These are phyloP conservation scores for Syncephalastrum monosporum DNA, from an alignment of 371 early-diverging fungal genomes.

Conservation along the genomic window DNA sequence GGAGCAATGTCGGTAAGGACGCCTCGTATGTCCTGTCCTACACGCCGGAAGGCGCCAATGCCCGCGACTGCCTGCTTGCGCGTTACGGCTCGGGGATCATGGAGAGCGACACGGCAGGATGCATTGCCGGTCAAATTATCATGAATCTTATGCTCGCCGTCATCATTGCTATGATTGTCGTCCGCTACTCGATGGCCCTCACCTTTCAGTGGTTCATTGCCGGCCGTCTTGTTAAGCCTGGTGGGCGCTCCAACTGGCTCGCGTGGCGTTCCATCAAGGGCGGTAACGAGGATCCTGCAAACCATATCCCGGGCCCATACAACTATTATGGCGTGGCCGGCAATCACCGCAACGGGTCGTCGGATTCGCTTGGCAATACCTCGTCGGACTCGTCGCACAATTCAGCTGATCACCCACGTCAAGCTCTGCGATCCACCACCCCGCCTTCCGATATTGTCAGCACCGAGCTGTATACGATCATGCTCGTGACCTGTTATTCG, in stretches of 20 bases:
- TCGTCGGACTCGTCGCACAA: slow-evolving; percentile 1
- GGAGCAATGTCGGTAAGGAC: slow-evolving; percentile 35
- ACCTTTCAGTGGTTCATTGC: slow-evolving; percentile 62
- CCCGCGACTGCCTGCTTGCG: slow-evolving; percentile 41
- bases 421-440: neutral
- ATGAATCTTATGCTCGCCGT: slow-evolving; percentile 43
- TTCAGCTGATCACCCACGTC: neutral
- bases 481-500: slow-evolving; percentile 80
- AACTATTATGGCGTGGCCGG: slow-evolving; percentile 30
- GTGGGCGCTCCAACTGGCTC: slow-evolving; percentile 48
- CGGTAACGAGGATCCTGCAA: slow-evolving; percentile 48
- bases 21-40: slow-evolving; percentile 44
- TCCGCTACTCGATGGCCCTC: slow-evolving; percentile 60
- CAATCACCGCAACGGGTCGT: neutral
- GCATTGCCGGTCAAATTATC: slow-evolving; percentile 59
- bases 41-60: slow-evolving; percentile 28
- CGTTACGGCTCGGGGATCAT: slow-evolving; percentile 47
- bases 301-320: slow-evolving; percentile 46
- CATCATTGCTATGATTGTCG: slow-evolving; percentile 43
- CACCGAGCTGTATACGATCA: slow-evolving; percentile 49
- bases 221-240: slow-evolving; percentile 46
- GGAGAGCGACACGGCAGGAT: slow-evolving; percentile 50
- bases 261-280: slow-evolving; percentile 52
- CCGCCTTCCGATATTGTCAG: slow-evolving; percentile 35
- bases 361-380: neutral